Evolutionary conservation across 2,329 filamentous ascomycete genomes (phyloP).

Genomic region (Trichoderma atroviride): DNA sequence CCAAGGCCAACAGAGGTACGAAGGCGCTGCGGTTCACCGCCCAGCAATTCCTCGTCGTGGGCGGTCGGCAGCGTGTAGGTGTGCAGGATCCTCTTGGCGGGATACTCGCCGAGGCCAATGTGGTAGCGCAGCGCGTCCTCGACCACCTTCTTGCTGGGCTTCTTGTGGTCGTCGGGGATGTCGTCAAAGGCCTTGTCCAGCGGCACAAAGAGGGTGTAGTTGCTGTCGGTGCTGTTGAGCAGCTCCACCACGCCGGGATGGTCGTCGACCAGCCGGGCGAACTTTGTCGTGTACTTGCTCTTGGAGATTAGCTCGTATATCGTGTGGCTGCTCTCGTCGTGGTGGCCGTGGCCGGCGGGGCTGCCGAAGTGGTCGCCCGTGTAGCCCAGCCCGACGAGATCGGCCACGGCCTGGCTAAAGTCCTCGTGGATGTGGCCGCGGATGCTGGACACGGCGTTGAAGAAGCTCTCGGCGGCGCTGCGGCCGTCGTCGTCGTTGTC

Average conservation of each 20-base stretch:
- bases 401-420: conserved; percentile 9
- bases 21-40: conserved; percentile 70
- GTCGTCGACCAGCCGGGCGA: conserved; percentile 74
- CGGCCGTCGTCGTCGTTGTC: conserved; percentile 4
- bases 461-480: conserved; percentile 16
- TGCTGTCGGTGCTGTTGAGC: conserved; percentile 73
- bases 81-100: conserved; percentile 65
- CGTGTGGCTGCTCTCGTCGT: conserved; percentile 46
- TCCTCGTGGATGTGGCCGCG: conserved; percentile 25
- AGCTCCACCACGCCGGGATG: conserved; percentile 70
- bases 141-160: conserved; percentile 71
- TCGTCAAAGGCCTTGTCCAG: conserved; percentile 74
- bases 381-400: conserved; percentile 13
- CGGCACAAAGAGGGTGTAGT: conserved; percentile 82
- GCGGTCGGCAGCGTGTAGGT: conserved; percentile 76
- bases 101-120: conserved; percentile 67
- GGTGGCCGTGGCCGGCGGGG: neutral
- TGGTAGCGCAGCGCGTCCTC: conserved; percentile 76
- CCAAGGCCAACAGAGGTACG: conserved; percentile 63
- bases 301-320: conserved; percentile 79
- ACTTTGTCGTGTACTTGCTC: conserved; percentile 75
- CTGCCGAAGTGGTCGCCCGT: conserved; percentile 4
- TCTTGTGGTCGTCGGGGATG: conserved; percentile 53
- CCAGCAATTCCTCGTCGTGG: conserved; percentile 61
- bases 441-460: conserved; percentile 15